Percentiles rank a stretch among this genome's conserved stretches.
Evolutionary conservation across 2,329 filamentous ascomycete species (phyloP).

Genomic region (Apiospora hydei): DNA sequence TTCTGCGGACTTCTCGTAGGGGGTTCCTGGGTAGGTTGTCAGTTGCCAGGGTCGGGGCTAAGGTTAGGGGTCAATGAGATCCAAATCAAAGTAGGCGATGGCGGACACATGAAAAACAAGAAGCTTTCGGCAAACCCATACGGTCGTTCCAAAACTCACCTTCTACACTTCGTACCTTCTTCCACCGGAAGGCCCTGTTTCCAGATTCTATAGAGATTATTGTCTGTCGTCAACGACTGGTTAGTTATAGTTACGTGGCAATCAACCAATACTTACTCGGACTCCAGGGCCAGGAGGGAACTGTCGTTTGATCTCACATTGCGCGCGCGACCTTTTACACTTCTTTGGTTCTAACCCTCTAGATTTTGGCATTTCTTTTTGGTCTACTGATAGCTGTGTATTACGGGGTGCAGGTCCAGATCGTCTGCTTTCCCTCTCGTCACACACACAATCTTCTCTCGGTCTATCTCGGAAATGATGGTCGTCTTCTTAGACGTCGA

Average conservation of each 20-base stretch:
- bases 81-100: background rate
- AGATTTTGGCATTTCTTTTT: background rate
- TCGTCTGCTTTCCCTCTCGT: background rate
- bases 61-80: background rate
- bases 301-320: background rate
- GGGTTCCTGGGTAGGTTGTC: too few species aligned
- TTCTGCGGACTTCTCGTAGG: background rate
- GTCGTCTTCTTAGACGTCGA: slow-evolving; percentile 62
- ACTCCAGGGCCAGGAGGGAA: background rate
- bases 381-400: background rate
- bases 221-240: background rate
- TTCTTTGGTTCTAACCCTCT: slow-evolving; percentile 1
- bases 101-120: background rate
- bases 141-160: background rate
- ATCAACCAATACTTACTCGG: background rate
- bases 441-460: background rate
- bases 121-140: background rate
- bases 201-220: background rate
- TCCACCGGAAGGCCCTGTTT: background rate
- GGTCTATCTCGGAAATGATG: too few species aligned
- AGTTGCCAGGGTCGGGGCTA: background rate
- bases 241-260: background rate
- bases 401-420: background rate
- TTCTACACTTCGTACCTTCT: background rate
- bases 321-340: background rate